Conservation (phyloP, 2,329 filamentous ascomycete species). For the Pseudogymnoascus sp. region DNA sequence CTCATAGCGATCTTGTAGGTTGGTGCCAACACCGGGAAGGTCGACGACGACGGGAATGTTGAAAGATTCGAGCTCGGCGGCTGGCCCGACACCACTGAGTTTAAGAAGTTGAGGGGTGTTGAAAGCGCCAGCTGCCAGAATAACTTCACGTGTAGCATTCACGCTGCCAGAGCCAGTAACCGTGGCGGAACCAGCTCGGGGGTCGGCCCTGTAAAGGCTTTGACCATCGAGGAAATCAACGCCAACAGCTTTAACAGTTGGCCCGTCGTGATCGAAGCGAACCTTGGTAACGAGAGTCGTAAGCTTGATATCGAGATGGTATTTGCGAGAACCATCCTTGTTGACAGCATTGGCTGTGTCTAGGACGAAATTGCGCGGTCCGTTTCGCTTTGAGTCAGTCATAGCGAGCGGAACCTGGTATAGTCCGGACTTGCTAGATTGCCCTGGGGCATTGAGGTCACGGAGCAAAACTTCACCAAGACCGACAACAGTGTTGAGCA, state of each 20-base stretch:
- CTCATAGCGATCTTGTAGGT: constrained; percentile 51
- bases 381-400: constrained; percentile 16
- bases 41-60: constrained; percentile 46
- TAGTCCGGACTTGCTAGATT: constrained; percentile 15
- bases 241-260: constrained; percentile 32
- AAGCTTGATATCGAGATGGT: constrained; percentile 17
- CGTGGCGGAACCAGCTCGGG: constrained; percentile 27
- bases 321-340: constrained; percentile 17
- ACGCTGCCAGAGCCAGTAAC: constrained; percentile 25
- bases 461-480: constrained; percentile 13
- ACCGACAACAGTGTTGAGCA: constrained; percentile 11
- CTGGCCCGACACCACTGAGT: constrained; percentile 38
- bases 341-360: constrained; percentile 17
- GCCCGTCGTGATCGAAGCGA: constrained; percentile 29
- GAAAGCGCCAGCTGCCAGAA: constrained; percentile 40
- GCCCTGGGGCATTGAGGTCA: constrained; percentile 18
- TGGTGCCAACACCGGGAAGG: constrained; percentile 54
- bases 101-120: constrained; percentile 41
- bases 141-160: constrained; percentile 36
- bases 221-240: constrained; percentile 36
- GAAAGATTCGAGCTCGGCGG: constrained; percentile 32
- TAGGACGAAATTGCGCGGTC: constrained; percentile 22
- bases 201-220: constrained; percentile 36
- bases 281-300: constrained; percentile 33
- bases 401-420: constrained; percentile 21